Evolutionary conservation across 2,329 filamentous ascomycete species (phyloP).

Genomic region (Colletotrichum liriopes): DNA sequence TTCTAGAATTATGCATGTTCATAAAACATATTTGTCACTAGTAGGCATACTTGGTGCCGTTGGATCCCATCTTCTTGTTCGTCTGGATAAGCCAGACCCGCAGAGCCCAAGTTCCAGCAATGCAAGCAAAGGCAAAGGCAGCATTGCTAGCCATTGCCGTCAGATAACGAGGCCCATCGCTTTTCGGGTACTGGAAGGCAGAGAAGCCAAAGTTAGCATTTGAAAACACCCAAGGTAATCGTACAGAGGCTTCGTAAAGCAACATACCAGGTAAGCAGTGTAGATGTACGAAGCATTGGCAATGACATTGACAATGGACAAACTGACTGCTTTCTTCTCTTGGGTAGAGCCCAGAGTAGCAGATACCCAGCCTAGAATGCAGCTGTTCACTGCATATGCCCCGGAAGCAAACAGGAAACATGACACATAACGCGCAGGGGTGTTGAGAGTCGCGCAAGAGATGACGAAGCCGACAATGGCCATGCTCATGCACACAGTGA

Average conservation of each 20-base stretch:
- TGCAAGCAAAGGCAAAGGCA: slow-evolving; percentile 47
- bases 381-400: slow-evolving; percentile 57
- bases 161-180: slow-evolving; percentile 58
- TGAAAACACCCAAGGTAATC: too few relatives aligned
- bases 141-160: slow-evolving; percentile 56
- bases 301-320: slow-evolving; percentile 61
- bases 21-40: neutral
- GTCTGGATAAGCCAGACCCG: slow-evolving; percentile 46
- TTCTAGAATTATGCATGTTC: too few relatives aligned
- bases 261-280: slow-evolving; percentile 56
- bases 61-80: slow-evolving; percentile 48
- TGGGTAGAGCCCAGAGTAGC: slow-evolving; percentile 59
- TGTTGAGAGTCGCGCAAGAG: slow-evolving; percentile 50
- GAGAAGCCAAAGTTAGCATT: neutral
- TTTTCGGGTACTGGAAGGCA: slow-evolving; percentile 52
- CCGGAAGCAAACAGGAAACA: slow-evolving; percentile 56
- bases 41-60: slow-evolving; percentile 43
- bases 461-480: slow-evolving; percentile 59
- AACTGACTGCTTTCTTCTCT: slow-evolving; percentile 60
- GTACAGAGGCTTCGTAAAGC: neutral
- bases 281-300: slow-evolving; percentile 62
- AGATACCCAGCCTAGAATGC: slow-evolving; percentile 57
- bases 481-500: slow-evolving; percentile 55
- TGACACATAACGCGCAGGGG: slow-evolving; percentile 50
- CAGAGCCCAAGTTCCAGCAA: slow-evolving; percentile 47